Conservation (phyloP, 805 yeast genomes). For the Candida anglica region DNA sequence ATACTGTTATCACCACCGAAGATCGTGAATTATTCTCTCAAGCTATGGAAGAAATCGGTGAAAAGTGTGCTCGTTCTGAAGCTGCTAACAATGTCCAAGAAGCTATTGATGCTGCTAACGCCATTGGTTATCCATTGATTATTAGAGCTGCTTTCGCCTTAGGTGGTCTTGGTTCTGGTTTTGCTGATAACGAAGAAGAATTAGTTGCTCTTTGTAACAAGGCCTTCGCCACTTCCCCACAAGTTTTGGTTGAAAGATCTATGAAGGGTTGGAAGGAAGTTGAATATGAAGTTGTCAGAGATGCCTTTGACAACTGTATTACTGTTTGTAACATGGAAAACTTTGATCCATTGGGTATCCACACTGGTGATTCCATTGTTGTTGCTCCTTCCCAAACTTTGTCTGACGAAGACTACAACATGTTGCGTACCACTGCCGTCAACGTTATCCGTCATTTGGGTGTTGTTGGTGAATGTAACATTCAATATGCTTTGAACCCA, state of each 20-base stretch:
- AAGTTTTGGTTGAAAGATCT: slow-evolving; percentile 92
- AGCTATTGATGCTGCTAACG: slow-evolving; percentile 78
- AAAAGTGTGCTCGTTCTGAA: slow-evolving; percentile 91
- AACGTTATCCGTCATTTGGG: slow-evolving; percentile 97
- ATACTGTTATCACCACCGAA: slow-evolving; percentile 94
- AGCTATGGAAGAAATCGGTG: slow-evolving; percentile 92
- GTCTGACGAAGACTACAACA: slow-evolving; percentile 95
- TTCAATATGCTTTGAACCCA: slow-evolving; percentile 94
- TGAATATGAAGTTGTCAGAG: slow-evolving; percentile 97
- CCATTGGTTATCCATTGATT: slow-evolving; percentile 91
- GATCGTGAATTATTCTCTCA: slow-evolving; percentile 94
- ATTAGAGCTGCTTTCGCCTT: slow-evolving; percentile 96
- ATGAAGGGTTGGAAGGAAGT: slow-evolving; percentile 99
- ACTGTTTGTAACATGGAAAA: slow-evolving; percentile 99
- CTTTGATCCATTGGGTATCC: slow-evolving; percentile 96
- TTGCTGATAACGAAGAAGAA: slow-evolving; percentile 84
- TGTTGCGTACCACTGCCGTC: slow-evolving; percentile 96
- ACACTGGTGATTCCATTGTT: slow-evolving; percentile 98
- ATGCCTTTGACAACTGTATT: slow-evolving; percentile 93
- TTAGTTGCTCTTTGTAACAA: slow-evolving; percentile 78
- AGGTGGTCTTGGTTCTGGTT: slow-evolving; percentile 98
- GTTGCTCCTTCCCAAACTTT: slow-evolving; percentile 98
- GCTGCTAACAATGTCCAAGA: slow-evolving; percentile 80
- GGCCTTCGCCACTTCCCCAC: slow-evolving; percentile 95
- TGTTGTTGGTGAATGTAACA: slow-evolving; percentile 98